These are phyloP conservation scores for Auriscalpium orientale DNA, from an alignment of 768 basidiomycete genomes.

Conservation along the genomic window DNA sequence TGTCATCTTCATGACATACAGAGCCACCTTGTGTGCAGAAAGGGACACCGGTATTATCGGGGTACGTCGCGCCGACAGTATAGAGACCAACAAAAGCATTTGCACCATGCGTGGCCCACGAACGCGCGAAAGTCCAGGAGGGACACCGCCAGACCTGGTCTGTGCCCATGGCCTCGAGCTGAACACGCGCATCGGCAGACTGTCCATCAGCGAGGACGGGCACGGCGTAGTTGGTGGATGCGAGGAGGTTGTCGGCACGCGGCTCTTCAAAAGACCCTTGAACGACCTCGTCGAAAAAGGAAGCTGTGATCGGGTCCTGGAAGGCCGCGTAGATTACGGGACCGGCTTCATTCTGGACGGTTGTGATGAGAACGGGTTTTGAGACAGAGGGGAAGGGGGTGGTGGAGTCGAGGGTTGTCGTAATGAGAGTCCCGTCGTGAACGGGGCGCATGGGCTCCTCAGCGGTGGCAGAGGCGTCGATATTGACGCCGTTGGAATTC, in stretches of 20 bases:
- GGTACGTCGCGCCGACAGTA: conserved; percentile 62
- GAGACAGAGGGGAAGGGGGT: conserved; percentile 48
- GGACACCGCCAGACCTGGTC: conserved; percentile 69
- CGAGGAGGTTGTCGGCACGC: conserved; percentile 36
- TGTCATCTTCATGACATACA: conserved; percentile 81
- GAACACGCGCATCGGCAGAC: conserved; percentile 43
- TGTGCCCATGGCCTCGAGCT: conserved; percentile 52
- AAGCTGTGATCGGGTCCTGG: conserved; percentile 30
- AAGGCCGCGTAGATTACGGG: conserved; percentile 45
- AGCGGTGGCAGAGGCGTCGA: conserved; percentile 47
- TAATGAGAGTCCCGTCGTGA: conserved; percentile 61
- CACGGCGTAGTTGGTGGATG: conserved; percentile 40
- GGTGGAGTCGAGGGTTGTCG: conserved; percentile 54
- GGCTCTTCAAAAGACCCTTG: conserved; percentile 37
- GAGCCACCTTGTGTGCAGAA: conserved; percentile 49
- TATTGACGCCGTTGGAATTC: conserved; percentile 29
- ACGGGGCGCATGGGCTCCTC: conserved; percentile 60
- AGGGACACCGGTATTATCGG: conserved; percentile 47
- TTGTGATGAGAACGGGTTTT: conserved; percentile 68
- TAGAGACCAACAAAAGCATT: conserved; percentile 62
- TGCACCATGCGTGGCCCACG: conserved; percentile 59
- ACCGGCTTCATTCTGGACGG: conserved; percentile 66
- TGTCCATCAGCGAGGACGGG: conserved; percentile 22
- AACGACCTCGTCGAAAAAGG: conserved; percentile 33
- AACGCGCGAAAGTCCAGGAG: conserved; percentile 61